phyloP scores from a whole-genome alignment of 31 red algal genomes.

The Odonthalia washingtoniensis region DNA sequence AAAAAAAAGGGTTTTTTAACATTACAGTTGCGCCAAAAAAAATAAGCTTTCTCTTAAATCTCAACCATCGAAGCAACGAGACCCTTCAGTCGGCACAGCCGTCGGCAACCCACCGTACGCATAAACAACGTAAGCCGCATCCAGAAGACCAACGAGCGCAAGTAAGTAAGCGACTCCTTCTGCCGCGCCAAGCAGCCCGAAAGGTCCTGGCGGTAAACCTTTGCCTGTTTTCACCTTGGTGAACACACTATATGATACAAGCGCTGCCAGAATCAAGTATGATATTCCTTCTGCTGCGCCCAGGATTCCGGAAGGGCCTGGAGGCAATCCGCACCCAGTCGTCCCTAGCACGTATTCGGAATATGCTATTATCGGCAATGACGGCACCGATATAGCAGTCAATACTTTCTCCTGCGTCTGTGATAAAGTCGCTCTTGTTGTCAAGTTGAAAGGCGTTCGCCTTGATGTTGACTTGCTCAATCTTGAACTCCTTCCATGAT shows the following conservation, averaged over 20 bases:
- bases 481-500: too few species aligned
- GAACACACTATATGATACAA: slow-evolving; percentile 29
- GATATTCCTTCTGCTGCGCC: slow-evolving; percentile 67
- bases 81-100: slow-evolving; percentile 47
- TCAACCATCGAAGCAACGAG: too few species aligned
- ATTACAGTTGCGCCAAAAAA: too few species aligned
- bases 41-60: too few species aligned
- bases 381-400: too few species aligned
- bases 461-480: too few species aligned
- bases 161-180: slow-evolving; percentile 60
- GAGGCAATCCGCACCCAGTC: slow-evolving; percentile 68
- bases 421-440: too few species aligned
- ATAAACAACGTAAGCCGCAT: slow-evolving; percentile 35
- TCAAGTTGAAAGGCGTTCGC: too few species aligned
- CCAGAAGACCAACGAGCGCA: slow-evolving; percentile 10
- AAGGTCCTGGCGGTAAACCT: slow-evolving; percentile 58
- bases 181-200: slow-evolving; percentile 54
- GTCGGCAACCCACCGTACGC: slow-evolving; percentile 50
- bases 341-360: slow-evolving; percentile 52
- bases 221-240: slow-evolving; percentile 56
- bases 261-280: slow-evolving; percentile 47
- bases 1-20: too few species aligned
- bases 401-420: too few species aligned
- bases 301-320: slow-evolving; percentile 56
- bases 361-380: too few species aligned